Evolutionary conservation across 495 filamentous ascomycete species (phyloP), one percentile per base, ranked within the genome.

Genomic region (Penicillium lagena): DNA sequence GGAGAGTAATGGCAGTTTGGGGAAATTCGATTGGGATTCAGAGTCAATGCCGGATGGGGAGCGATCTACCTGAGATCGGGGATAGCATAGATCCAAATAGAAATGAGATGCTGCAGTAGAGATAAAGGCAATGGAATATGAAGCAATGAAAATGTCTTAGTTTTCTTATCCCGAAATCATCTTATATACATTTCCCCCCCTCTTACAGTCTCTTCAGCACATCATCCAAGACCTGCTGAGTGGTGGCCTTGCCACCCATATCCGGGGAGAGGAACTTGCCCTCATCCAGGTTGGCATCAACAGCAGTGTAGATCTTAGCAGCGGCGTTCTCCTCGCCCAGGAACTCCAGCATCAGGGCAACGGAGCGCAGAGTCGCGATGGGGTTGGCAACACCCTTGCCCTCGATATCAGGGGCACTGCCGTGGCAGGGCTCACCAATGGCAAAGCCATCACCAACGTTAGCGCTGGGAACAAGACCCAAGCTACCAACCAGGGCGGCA

Each of bases 401-500:
- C 79, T 88, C 81, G 59, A 99, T 99, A 60, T 99, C 93, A 9
- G 93, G 93, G 38, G 93, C 93, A 58, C 81, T 87, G 22, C 93
- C 93, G 67, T 99, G 93, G 72, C 93, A 99, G 43, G 93, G 93
- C 78, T 99, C 93, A 51, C 93, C 93, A 50, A 99, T 97, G 52
- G 86, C 94, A 59, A 99, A 96, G 30, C 73, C 78, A 60, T 95
- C 86, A 54, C 93, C 90, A 28, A 99, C 94, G 66, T 99, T 99
- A 44, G 93, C 93, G 49, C 79, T 85, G n/a, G 93, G 93, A 1
- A 98, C 94, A 7, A 98, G 79, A 46, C 93, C 93, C 35, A 98
- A 69, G 32, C 81, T 87, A n/a, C 91, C 93, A 31, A 98, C 93
- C 10, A 98, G 80, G 5, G 93, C 93, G 29, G 94, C 93, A 17